These are phyloP conservation scores for Diaporthe sp. DNA, from an alignment of 2,329 filamentous ascomycete genomes.

Conservation along the genomic window DNA sequence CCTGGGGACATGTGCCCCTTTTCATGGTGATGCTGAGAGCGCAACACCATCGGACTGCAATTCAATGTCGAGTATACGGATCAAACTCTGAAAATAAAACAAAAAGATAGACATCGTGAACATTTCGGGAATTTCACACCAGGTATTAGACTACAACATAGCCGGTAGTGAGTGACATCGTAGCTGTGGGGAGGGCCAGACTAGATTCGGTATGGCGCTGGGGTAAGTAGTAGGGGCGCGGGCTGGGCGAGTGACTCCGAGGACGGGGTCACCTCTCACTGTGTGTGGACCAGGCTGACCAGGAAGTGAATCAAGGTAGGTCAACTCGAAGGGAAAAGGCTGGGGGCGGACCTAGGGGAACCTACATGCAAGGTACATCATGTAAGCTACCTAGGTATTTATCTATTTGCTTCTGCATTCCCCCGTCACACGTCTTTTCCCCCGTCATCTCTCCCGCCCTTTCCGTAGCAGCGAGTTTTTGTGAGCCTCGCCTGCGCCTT, in stretches of 20 bases:
- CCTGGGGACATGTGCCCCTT: too few relatives aligned
- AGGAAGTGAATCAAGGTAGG: background rate
- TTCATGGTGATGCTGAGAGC: too few relatives aligned
- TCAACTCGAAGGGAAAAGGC: background rate
- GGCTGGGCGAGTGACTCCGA: conserved; percentile 14
- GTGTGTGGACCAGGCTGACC: conserved; percentile 4
- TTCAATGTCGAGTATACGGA: background rate
- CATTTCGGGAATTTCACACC: background rate
- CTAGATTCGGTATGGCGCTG: conserved; percentile 20
- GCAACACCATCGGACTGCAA: background rate
- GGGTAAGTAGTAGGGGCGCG: background rate
- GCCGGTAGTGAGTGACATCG: background rate
- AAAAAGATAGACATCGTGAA: background rate
- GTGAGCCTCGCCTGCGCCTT: background rate
- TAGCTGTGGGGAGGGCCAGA: conserved; percentile 17
- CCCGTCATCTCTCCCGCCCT: background rate
- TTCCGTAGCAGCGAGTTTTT: background rate
- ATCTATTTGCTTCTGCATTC: conserved; percentile 7
- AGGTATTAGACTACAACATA: conserved; percentile 4
- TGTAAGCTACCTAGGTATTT: background rate
- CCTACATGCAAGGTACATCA: conserved; percentile 5
- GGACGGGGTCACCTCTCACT: conserved; percentile 4
- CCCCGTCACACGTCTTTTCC: background rate
- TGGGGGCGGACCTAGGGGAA: background rate
- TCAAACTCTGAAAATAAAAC: too few relatives aligned